phyloP scores from a whole-genome alignment of 176 grass and related monocot species.

The Tuctoria greenei region DNA sequence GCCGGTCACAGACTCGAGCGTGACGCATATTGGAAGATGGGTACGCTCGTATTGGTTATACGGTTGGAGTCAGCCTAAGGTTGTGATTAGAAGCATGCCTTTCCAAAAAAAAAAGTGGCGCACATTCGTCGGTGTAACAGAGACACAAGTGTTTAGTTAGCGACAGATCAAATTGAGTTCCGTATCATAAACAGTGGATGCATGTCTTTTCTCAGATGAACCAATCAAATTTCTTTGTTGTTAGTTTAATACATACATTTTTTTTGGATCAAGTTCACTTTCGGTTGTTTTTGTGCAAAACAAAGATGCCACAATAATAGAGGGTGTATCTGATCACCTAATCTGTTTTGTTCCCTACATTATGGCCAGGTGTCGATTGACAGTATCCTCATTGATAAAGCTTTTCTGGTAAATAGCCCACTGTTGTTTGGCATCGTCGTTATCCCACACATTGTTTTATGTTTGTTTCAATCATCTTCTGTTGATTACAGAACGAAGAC shows the following conservation, averaged over 20 bases:
- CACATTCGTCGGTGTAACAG: slow-evolving; percentile 50
- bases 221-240: not conserved
- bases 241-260: slow-evolving; percentile 15
- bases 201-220: slow-evolving; percentile 12
- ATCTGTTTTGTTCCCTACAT: slow-evolving; percentile 4
- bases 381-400: slow-evolving; percentile 4
- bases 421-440: slow-evolving; percentile 19
- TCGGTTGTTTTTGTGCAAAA: slow-evolving; percentile 5
- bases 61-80: too few relatives aligned
- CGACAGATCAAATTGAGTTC: not conserved
- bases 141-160: slow-evolving; percentile 35
- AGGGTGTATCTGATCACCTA: slow-evolving; percentile 8
- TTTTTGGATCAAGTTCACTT: slow-evolving; percentile 16
- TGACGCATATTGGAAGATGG: too few relatives aligned
- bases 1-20: too few relatives aligned
- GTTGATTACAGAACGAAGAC: slow-evolving; percentile 14
- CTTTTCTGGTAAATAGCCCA: slow-evolving; percentile 17
- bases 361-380: slow-evolving; percentile 15
- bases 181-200: not conserved
- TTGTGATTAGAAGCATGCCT: slow-evolving; percentile 64
- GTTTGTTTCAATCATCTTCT: slow-evolving; percentile 31
- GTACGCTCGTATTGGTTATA: too few relatives aligned
- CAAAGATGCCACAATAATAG: not conserved
- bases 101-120: slow-evolving; percentile 72
- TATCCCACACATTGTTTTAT: not conserved